Percentiles rank a stretch among this genome's conserved stretches.
Conservation (phyloP, 352 stramenopile genomes). For the Phytophthora lateralis region DNA sequence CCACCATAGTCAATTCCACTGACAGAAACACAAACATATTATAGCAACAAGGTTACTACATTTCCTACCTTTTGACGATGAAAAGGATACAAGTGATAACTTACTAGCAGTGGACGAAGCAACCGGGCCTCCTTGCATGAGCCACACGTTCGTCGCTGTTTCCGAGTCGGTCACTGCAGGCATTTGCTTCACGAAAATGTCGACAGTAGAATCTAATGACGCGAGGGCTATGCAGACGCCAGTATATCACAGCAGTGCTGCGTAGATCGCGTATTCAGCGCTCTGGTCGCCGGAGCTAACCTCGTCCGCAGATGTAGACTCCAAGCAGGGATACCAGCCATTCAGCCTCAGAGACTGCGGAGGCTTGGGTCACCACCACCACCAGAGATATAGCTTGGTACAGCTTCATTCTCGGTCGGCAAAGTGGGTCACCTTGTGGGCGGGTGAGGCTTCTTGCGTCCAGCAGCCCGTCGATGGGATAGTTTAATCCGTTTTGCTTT, state of each 20-base stretch:
- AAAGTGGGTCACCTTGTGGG: constrained; percentile 1
- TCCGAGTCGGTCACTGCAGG: constrained; percentile 12
- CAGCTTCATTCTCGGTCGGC: constrained; percentile 8
- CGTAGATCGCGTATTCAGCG: constrained; percentile 43
- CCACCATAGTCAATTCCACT: constrained; percentile 47
- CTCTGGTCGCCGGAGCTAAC: constrained; percentile 1
- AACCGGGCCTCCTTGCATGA: constrained; percentile 45
- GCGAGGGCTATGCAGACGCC: constrained; percentile 18
- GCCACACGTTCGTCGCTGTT: constrained; percentile 38
- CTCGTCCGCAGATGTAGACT: constrained; percentile 33
- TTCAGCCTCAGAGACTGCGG: constrained; percentile 21
- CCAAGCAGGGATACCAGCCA: constrained; percentile 40
- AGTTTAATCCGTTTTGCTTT: constrained; percentile 10
- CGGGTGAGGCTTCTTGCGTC: background rate
- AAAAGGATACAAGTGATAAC: background rate
- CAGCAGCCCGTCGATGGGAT: constrained; percentile 2
- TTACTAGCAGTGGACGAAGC: constrained; percentile 39
- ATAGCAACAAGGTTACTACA: background rate
- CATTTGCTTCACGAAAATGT: constrained; percentile 49
- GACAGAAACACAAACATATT: constrained; percentile 1
- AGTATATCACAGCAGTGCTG: constrained; percentile 40
- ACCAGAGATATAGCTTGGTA: constrained; percentile 2
- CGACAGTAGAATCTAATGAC: constrained; percentile 15
- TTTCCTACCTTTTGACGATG: background rate
- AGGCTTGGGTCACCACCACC: constrained; percentile 5